Conservation (phyloP, 495 filamentous ascomycete genomes). For the Usnea hakonensis region DNA sequence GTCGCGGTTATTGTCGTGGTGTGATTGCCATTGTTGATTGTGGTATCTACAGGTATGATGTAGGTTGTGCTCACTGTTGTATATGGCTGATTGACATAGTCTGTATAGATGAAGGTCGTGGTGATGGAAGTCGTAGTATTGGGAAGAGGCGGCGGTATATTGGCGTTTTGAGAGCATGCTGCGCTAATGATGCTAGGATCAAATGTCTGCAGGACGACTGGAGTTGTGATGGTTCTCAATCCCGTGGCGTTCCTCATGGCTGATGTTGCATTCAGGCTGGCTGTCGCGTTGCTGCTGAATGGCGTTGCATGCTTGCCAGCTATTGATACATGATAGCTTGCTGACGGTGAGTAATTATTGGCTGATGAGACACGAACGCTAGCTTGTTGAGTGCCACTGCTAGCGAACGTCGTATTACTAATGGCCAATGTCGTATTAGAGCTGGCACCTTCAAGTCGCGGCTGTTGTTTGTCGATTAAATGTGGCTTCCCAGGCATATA, state of each 20-base stretch:
- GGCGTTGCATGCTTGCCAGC: neutral
- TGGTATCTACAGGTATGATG: neutral
- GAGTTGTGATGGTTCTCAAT: constrained; percentile 5
- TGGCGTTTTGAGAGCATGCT: constrained; percentile 11
- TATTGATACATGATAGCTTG: neutral
- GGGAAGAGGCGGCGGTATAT: neutral
- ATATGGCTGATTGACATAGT: neutral
- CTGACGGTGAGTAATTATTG: neutral
- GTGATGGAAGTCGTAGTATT: neutral
- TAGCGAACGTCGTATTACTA: neutral
- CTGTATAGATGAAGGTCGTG: neutral
- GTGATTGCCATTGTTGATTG: neutral
- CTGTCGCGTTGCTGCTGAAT: neutral
- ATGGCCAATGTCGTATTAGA: neutral
- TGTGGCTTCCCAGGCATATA: neutral
- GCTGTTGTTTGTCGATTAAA: neutral
- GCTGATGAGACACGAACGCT: neutral
- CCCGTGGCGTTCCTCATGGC: neutral
- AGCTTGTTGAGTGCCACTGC: neutral
- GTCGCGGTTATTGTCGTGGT: neutral
- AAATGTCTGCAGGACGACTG: constrained; percentile 10
- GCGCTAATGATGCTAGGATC: constrained; percentile 6
- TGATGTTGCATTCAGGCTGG: neutral
- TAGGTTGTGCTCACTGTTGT: neutral
- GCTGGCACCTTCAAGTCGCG: neutral